These are phyloP conservation scores for Aquanectria penicillioides DNA, from an alignment of 2,329 filamentous ascomycete species.

Conservation along the genomic window DNA sequence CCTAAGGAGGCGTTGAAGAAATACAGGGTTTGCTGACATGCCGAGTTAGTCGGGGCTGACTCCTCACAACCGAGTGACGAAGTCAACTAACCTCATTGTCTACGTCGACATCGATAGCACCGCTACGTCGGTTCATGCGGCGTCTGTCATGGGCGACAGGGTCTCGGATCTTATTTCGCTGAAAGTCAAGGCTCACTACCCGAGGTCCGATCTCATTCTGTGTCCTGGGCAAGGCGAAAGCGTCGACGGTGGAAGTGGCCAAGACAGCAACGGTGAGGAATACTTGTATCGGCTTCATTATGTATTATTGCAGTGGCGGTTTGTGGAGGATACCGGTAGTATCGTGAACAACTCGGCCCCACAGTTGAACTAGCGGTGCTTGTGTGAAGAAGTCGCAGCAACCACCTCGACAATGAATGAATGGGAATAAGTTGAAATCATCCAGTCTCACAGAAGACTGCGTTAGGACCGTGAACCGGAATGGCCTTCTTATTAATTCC, in stretches of 20 bases:
- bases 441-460: neutral
- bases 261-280: slow-evolving; percentile 36
- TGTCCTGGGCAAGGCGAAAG: slow-evolving; percentile 43
- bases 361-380: neutral
- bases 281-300: slow-evolving; percentile 50
- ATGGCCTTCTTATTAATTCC: neutral
- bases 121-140: slow-evolving; percentile 53
- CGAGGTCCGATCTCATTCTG: slow-evolving; percentile 47
- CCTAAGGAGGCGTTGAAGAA: slow-evolving; percentile 71
- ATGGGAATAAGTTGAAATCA: neutral
- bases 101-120: slow-evolving; percentile 55
- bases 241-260: slow-evolving; percentile 38
- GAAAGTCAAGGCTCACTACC: slow-evolving; percentile 58
- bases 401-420: neutral
- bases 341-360: neutral
- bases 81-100: slow-evolving; percentile 63
- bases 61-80: too few species aligned
- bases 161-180: slow-evolving; percentile 49
- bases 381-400: neutral
- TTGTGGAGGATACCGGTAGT: neutral
- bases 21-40: slow-evolving; percentile 67
- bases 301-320: too few species aligned
- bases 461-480: neutral
- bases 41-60: neutral
- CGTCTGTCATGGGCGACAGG: slow-evolving; percentile 57